phyloP scores from a whole-genome alignment of 1,139 yeast genomes.

The Kurtzmaniella natalensis region DNA sequence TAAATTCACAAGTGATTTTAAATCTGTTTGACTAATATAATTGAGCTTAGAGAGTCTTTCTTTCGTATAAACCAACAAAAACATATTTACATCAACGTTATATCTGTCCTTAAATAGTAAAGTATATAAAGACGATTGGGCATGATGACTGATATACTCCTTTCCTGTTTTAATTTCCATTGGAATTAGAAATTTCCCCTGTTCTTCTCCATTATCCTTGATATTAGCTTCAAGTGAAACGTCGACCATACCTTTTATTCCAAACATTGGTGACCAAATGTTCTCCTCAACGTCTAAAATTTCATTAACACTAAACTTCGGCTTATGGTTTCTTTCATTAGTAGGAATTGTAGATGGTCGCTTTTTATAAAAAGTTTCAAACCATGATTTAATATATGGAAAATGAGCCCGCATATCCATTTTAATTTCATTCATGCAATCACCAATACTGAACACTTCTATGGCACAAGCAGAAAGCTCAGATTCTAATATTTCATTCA shows the following conservation, averaged over 20 bases:
- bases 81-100: slow-evolving; percentile 58
- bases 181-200: slow-evolving; percentile 57
- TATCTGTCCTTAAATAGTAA: slow-evolving; percentile 77
- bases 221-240: slow-evolving; percentile 69
- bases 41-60: slow-evolving; percentile 51
- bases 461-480: slow-evolving; percentile 42
- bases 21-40: slow-evolving; percentile 51
- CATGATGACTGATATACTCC: slow-evolving; percentile 66
- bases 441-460: slow-evolving; percentile 55
- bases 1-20: slow-evolving; percentile 59
- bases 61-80: slow-evolving; percentile 72
- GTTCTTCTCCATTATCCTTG: slow-evolving; percentile 8
- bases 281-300: slow-evolving; percentile 85
- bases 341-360: slow-evolving; percentile 32
- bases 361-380: slow-evolving; percentile 37
- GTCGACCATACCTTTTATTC: slow-evolving; percentile 88
- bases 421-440: slow-evolving; percentile 43
- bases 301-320: slow-evolving; percentile 52
- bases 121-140: slow-evolving; percentile 85
- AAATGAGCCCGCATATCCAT: slow-evolving; percentile 47
- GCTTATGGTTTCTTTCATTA: slow-evolving; percentile 26
- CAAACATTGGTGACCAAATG: slow-evolving; percentile 87
- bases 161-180: slow-evolving; percentile 88
- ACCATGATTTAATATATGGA: slow-evolving; percentile 64
- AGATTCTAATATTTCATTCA: slow-evolving; percentile 41